These are phyloP conservation scores for Marchantia polymorpha DNA, from an alignment of 225 moss, liverwort and hornwort genomes.

Conservation along the genomic window DNA sequence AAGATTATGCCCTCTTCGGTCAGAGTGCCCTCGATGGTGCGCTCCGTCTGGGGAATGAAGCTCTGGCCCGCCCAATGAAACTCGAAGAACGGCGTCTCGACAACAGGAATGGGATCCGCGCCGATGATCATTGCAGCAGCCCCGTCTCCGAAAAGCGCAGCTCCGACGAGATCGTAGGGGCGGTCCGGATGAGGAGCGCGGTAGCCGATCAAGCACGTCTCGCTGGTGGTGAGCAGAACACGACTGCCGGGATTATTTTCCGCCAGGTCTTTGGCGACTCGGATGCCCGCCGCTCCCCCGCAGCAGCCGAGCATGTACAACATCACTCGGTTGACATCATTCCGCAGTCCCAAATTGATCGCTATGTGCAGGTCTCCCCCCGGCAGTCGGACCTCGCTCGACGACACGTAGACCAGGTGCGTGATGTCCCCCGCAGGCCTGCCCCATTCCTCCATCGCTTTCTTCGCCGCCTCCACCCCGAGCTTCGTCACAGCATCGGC, in stretches of 20 bases:
- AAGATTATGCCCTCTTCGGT: constrained; percentile 87
- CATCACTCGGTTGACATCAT: constrained; percentile 78
- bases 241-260: constrained; percentile 80
- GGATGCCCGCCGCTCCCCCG: constrained; percentile 80
- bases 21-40: constrained; percentile 66
- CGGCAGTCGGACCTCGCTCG: constrained; percentile 84
- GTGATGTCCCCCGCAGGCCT: constrained; percentile 59
- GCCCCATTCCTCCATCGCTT: constrained; percentile 82
- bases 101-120: constrained; percentile 59
- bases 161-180: constrained; percentile 91
- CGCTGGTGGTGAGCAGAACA: constrained; percentile 76
- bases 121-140: constrained; percentile 87
- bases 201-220: constrained; percentile 83
- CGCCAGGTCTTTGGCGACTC: constrained; percentile 82
- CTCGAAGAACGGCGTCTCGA: constrained; percentile 76
- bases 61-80: constrained; percentile 72
- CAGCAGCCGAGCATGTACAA: constrained; percentile 94
- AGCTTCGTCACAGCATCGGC: constrained; percentile 88
- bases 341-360: constrained; percentile 57
- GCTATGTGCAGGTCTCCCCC: constrained; percentile 82
- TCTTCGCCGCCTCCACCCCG: constrained; percentile 63
- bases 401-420: constrained; percentile 88
- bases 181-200: constrained; percentile 68
- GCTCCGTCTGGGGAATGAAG: constrained; percentile 59
- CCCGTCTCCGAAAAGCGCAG: constrained; percentile 97